Evolutionary conservation across 352 stramenopile species (phyloP).

Genomic region (Globisporangium polare): DNA sequence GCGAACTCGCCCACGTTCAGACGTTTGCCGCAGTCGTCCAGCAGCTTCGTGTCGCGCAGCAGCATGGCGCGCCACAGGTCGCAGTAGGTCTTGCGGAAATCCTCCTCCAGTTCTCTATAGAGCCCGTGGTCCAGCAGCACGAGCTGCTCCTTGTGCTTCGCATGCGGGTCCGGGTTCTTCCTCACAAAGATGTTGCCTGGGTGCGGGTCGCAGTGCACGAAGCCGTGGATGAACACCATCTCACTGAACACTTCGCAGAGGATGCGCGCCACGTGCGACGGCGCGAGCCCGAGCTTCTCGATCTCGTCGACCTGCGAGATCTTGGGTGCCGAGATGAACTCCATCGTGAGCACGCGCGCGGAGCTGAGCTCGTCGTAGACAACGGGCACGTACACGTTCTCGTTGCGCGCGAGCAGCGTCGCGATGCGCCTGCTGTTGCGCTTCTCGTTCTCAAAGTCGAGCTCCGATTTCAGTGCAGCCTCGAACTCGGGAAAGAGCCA

Average conservation of each 20-base stretch:
- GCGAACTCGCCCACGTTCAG: slow-evolving; percentile 56
- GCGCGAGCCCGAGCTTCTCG: slow-evolving; percentile 66
- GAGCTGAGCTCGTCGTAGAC: slow-evolving; percentile 86
- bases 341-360: slow-evolving; percentile 94
- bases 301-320: slow-evolving; percentile 90
- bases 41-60: slow-evolving; percentile 80
- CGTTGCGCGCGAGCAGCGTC: slow-evolving; percentile 48
- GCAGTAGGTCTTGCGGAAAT: slow-evolving; percentile 94
- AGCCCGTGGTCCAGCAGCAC: slow-evolving; percentile 97
- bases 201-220: slow-evolving; percentile 97
- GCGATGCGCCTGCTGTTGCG: slow-evolving; percentile 70
- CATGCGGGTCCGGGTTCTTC: slow-evolving; percentile 39
- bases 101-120: slow-evolving; percentile 91
- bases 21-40: slow-evolving; percentile 51
- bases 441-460: slow-evolving; percentile 87
- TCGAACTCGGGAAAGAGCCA: slow-evolving; percentile 97
- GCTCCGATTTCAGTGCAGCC: slow-evolving; percentile 56
- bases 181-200: slow-evolving; percentile 93
- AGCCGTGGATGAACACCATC: slow-evolving; percentile 94
- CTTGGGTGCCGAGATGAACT: slow-evolving; percentile 95
- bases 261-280: slow-evolving; percentile 76
- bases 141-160: slow-evolving; percentile 78
- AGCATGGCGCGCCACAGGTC: slow-evolving; percentile 94
- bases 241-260: slow-evolving; percentile 93
- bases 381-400: slow-evolving; percentile 73